These are phyloP conservation scores for Trifolium fragiferum DNA, from an alignment of 306 rosid genomes.

Conservation along the genomic window DNA sequence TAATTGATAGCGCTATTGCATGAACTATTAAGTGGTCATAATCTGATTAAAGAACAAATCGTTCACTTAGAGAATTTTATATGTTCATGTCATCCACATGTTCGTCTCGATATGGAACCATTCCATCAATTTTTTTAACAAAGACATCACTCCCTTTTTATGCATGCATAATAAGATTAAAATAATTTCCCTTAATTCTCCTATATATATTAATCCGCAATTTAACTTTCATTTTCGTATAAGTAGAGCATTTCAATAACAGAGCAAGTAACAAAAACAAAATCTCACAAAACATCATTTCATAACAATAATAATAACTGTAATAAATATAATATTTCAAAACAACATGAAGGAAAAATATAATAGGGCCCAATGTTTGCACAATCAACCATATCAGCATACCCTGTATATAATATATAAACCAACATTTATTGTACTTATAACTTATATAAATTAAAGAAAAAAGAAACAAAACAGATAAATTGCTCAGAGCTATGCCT, in stretches of 20 bases:
- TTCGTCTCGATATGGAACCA: slow-evolving; percentile 45
- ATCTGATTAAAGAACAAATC: too few relatives aligned
- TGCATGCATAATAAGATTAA: slow-evolving; percentile 37
- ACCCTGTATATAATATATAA: slow-evolving; percentile 13
- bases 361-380: slow-evolving; percentile 28
- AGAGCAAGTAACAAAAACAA: slow-evolving; percentile 16
- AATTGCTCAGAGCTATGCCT: slow-evolving; percentile 12
- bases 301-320: slow-evolving; percentile 31
- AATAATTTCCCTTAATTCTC: slow-evolving; percentile 17
- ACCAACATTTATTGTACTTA: slow-evolving; percentile 8
- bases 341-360: slow-evolving; percentile 31
- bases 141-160: slow-evolving; percentile 26
- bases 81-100: background rate
- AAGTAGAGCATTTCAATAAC: background rate
- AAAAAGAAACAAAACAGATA: slow-evolving; percentile 26
- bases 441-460: background rate
- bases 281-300: background rate
- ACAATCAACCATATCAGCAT: slow-evolving; percentile 25
- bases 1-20: background rate
- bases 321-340: slow-evolving; percentile 16
- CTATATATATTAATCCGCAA: background rate
- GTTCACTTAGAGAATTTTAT: slow-evolving; percentile 30
- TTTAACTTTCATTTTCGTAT: slow-evolving; percentile 5
- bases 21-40: too few relatives aligned
- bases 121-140: slow-evolving; percentile 49